Evolutionary conservation across 768 basidiomycete species (phyloP), one percentile per base, ranked within the genome.

Genomic region (Filobasidium wieringae): DNA sequence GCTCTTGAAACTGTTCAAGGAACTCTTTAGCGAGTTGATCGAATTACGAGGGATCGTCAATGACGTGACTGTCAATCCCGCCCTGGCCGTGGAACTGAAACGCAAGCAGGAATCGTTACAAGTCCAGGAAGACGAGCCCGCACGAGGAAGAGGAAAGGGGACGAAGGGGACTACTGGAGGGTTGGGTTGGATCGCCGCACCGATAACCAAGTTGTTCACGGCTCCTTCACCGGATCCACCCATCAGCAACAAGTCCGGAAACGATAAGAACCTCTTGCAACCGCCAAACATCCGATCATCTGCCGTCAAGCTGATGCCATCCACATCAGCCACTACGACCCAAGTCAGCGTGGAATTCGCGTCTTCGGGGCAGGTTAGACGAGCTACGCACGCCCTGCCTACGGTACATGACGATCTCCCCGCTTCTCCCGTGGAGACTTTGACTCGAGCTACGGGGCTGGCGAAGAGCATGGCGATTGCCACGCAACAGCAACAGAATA

Each of bases 281-380:
- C 30, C 52, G 39, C 63, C 71, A 2, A 12, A 19, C 3, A 47
- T 47, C 4, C 17, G 43, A 47, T 47, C 43, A 22, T 51, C 56
- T 15, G 84, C 82, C 24, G 87, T 85, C 1, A 97, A 97, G 71
- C 79, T 86, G 27, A 81, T 82, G 0, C 86, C 92, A 1, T 88
- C 87, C 11, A 80, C 90, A 30, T 84, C 86, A 11, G 88, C 95
- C 9, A 88, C 87, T 22, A 79, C 87, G 1, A 92, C 87, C 50
- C 91, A 89, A 1, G 92, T 97, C 65, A 95, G 91, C 58, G 93
- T 99, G 56, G 92, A 95, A 77, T 97, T 96, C 73, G 87, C 84
- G 2, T 85, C 87, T 3, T 75, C 80, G 1, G 86, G 81, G 9
- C 76, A 79, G 12, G 79, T 71, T 11, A 63, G 82, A n/a, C 76